These are phyloP conservation scores for Lepidium sativum DNA, from an alignment of 345 rosid genomes.

Conservation along the genomic window DNA sequence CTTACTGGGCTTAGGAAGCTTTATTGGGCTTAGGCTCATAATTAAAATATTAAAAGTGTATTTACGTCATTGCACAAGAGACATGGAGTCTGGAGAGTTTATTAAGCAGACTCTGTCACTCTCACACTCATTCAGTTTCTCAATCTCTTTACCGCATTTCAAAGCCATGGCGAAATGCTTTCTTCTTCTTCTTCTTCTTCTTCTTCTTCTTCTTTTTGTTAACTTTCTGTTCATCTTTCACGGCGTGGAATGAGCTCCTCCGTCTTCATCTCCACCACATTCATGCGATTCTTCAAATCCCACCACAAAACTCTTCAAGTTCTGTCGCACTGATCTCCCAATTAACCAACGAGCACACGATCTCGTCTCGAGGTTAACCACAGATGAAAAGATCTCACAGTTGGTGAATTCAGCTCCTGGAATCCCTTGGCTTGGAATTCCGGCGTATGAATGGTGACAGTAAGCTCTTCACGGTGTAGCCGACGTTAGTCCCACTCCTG, in stretches of 20 bases:
- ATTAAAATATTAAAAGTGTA: neutral
- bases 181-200: too few species aligned
- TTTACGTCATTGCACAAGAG: neutral
- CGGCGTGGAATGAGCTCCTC: neutral
- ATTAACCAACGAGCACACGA: conserved; percentile 49
- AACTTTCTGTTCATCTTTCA: neutral
- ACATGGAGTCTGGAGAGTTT: neutral
- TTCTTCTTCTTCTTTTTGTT: neutral
- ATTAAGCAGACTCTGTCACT: conserved; percentile 8
- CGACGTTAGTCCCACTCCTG: conserved; percentile 20
- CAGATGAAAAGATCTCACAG: conserved; percentile 77
- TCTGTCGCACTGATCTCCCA: conserved; percentile 54
- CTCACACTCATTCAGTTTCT: neutral
- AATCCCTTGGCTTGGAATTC: conserved; percentile 70
- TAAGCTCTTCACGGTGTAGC: conserved; percentile 87
- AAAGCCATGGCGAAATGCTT: conserved; percentile 7
- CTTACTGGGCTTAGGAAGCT: neutral
- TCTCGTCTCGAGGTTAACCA: conserved; percentile 57
- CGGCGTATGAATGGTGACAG: conserved; percentile 86
- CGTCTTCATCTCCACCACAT: conserved; percentile 30
- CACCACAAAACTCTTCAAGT: conserved; percentile 36
- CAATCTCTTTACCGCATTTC: conserved; percentile 7
- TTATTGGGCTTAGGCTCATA: neutral
- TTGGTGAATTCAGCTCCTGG: conserved; percentile 63
- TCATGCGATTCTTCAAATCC: conserved; percentile 53